Percentiles rank a stretch among this genome's conserved stretches.
Conservation (phyloP, 768 basidiomycete species). For the Rhodosporidiobolus sp. region DNA sequence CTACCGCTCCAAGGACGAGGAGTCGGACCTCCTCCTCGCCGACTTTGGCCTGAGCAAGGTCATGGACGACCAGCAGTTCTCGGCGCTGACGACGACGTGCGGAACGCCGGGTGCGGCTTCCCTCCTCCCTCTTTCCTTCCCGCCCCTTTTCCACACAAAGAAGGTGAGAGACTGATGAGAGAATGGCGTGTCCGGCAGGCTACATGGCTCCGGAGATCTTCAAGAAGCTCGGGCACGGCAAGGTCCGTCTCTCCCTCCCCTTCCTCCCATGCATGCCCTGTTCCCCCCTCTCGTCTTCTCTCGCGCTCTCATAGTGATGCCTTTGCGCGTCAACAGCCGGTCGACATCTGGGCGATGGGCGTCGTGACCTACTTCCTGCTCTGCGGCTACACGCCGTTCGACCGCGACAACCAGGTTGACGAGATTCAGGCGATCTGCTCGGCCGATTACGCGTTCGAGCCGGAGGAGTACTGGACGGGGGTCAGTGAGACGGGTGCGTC, state of each 20-base stretch:
- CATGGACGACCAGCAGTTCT: constrained; percentile 84
- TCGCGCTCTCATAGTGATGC: constrained; percentile 12
- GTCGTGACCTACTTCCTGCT: constrained; percentile 97
- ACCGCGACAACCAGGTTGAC: constrained; percentile 69
- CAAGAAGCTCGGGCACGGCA: constrained; percentile 72
- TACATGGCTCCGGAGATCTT: constrained; percentile 58
- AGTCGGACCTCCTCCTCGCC: constrained; percentile 92
- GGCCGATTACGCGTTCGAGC: constrained; percentile 89
- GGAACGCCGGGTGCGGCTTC: constrained; percentile 61
- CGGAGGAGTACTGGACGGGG: constrained; percentile 73
- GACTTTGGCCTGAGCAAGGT: constrained; percentile 86
- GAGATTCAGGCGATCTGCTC: constrained; percentile 95
- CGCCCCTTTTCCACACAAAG: too few species aligned
- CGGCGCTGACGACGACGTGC: constrained; percentile 87
- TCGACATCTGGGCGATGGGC: constrained; percentile 62
- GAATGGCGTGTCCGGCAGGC: too few species aligned
- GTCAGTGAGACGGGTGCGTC: constrained; percentile 51
- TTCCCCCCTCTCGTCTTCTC: not conserved
- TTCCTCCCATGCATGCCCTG: not conserved
- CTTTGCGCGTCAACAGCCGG: not conserved
- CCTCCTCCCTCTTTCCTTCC: not conserved
- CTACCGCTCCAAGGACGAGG: constrained; percentile 82
- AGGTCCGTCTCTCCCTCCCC: constrained; percentile 51
- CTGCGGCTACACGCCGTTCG: constrained; percentile 88
- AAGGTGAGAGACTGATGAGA: not conserved